Evolutionary conservation across 129 eudicot genomes (phyloP).

Genomic region (Centaurea solstitialis): DNA sequence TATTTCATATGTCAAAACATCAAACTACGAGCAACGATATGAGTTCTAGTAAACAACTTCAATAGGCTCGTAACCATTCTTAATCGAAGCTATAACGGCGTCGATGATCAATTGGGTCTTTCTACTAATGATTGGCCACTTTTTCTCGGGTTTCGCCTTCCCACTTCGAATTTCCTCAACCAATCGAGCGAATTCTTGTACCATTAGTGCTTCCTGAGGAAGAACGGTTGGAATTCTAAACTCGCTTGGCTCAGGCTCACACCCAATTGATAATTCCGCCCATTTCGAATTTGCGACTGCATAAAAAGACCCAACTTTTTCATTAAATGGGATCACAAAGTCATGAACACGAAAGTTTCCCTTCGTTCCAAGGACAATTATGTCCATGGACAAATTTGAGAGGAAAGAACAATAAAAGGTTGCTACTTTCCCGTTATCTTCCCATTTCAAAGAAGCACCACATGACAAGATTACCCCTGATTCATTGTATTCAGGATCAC

Average conservation of each 20-base stretch:
- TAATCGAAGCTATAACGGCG: conserved; percentile 57
- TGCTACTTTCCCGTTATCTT: conserved; percentile 42
- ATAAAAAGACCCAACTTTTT: conserved; percentile 35
- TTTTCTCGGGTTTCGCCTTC: conserved; percentile 41
- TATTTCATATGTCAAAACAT: not conserved
- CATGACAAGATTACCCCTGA: conserved; percentile 57
- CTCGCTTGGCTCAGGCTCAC: conserved; percentile 43
- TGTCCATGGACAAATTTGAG: conserved; percentile 40
- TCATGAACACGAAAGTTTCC: conserved; percentile 53
- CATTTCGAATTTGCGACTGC: conserved; percentile 24
- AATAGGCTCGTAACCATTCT: conserved; percentile 45
- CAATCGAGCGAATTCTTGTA: conserved; percentile 51
- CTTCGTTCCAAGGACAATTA: conserved; percentile 48
- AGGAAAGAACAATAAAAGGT: conserved; percentile 59
- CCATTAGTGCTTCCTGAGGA: conserved; percentile 63
- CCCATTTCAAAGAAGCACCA: conserved; percentile 48
- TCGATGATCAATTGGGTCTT: conserved; percentile 55
- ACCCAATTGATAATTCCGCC: conserved; percentile 31
- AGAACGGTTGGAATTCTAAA: conserved; percentile 29
- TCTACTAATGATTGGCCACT: conserved; percentile 50
- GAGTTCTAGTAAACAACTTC: conserved; percentile 31
- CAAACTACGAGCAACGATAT: not conserved
- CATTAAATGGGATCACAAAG: conserved; percentile 47
- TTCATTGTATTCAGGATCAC: conserved; percentile 36
- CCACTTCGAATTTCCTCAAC: conserved; percentile 29